Base-by-base conservation (phyloP, 495 filamentous ascomycete genomes). In the Aspergillus homomorphus region DNA sequence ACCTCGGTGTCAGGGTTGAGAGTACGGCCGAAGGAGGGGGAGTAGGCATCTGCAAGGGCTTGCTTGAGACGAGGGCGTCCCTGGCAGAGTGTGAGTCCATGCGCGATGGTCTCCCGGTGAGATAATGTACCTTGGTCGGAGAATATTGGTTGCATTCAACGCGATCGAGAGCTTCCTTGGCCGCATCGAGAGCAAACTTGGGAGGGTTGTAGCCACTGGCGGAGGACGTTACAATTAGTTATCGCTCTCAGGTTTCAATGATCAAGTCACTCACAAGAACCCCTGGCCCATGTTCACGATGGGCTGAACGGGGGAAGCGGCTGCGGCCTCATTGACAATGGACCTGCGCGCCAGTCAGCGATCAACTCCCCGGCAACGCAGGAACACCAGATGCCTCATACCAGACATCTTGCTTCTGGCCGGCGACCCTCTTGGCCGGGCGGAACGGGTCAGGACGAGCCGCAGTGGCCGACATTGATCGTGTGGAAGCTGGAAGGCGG, bases 121-220 rank as follows among this genome's bases (percentile, higher is more conserved):
- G 15, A 7, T 15, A 41, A 15, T 49, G 44, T 71, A 85, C 84
- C 82, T 89, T 91, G 1, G 94, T 98, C 3, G 94, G 94, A 15
- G 92, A 91, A 75, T 98, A 98, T 76, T 98, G 94, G 70, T 98
- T 98, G 80, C 93, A 96, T 52, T 98, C 94, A 6, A 98, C 94
- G n/a, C 84, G 81, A 68, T 96, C 86, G 21, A 98, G 80, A 41
- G 92, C 92, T 19, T 85, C 78, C 71, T 95, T 96, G 49, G 94
- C 94, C 22, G 94, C 94, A 62, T 96, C 83, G 54, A 96, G 77
- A 53, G 96, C 91, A 70, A 96, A 98, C 15, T 86, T 72, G 1
- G 94, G 94, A 45, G 94, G 94, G 67, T 98, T 98, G 71, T 98
- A 98, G 26, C 94, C 94, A 73, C 84, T 86, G 55, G n/a, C 12